These are phyloP conservation scores for Atractiella rhizophila DNA, from an alignment of 768 basidiomycete genomes.

Conservation along the genomic window DNA sequence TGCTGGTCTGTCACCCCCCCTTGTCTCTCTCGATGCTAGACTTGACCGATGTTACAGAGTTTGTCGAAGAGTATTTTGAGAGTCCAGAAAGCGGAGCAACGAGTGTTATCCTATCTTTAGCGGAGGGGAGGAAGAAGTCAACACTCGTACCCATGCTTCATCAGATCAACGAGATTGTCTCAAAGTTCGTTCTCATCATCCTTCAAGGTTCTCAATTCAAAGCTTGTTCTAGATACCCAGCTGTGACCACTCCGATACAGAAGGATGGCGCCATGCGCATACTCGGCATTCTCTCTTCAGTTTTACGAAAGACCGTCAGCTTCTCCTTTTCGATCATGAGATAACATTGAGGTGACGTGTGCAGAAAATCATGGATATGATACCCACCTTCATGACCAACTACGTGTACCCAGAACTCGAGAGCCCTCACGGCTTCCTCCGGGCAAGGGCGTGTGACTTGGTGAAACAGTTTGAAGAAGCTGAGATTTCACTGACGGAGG, in stretches of 20 bases:
- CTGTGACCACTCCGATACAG: slow-evolving; percentile 28
- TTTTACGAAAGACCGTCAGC: slow-evolving; percentile 54
- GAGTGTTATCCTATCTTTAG: slow-evolving; percentile 45
- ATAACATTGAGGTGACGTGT: neutral
- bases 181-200: slow-evolving; percentile 21
- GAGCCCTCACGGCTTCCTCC: slow-evolving; percentile 41
- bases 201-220: neutral
- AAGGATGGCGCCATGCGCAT: slow-evolving; percentile 68
- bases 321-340: neutral
- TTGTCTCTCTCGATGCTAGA: neutral
- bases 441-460: slow-evolving; percentile 47
- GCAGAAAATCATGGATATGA: slow-evolving; percentile 33
- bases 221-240: slow-evolving; percentile 9
- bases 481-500: slow-evolving; percentile 41
- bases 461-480: slow-evolving; percentile 45
- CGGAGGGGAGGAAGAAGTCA: slow-evolving; percentile 52
- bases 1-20: slow-evolving; percentile 28
- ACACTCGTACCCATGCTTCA: slow-evolving; percentile 54
- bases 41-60: slow-evolving; percentile 30
- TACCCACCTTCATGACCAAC: slow-evolving; percentile 51
- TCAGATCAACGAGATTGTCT: slow-evolving; percentile 49
- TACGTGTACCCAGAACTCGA: slow-evolving; percentile 51
- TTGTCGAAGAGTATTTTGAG: slow-evolving; percentile 51
- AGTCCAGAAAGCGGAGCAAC: slow-evolving; percentile 54
- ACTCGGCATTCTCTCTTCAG: slow-evolving; percentile 44